Conservation (phyloP, 805 yeast genomes). For the Candida qinlingensis region DNA sequence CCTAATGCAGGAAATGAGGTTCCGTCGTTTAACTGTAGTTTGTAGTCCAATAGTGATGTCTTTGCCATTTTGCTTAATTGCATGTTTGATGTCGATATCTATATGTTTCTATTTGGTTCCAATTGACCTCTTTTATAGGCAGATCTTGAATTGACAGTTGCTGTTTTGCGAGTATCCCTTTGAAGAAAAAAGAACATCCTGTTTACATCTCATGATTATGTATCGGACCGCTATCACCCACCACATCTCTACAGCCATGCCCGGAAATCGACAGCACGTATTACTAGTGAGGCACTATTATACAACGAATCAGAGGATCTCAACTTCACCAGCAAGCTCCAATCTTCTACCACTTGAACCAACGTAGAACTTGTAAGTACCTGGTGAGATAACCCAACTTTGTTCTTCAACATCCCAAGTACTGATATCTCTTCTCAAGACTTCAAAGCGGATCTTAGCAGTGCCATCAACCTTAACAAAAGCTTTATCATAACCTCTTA, state of each 20-base stretch:
- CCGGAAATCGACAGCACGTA: background rate
- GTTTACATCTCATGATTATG: too few species aligned
- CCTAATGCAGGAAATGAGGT: slow-evolving; percentile 60
- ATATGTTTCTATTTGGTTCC: too few species aligned
- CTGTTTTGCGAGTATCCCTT: background rate
- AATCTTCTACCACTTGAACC: slow-evolving; percentile 44
- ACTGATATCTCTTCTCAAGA: slow-evolving; percentile 48
- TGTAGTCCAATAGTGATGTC: slow-evolving; percentile 18
- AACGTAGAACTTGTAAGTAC: slow-evolving; percentile 46
- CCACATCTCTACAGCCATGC: too few species aligned
- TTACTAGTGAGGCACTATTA: background rate
- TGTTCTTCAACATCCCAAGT: slow-evolving; percentile 51
- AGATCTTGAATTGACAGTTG: too few species aligned
- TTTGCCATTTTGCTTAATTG: background rate
- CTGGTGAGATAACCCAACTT: slow-evolving; percentile 55
- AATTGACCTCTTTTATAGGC: too few species aligned
- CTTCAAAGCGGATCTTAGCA: slow-evolving; percentile 34
- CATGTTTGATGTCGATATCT: too few species aligned
- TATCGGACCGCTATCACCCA: too few species aligned
- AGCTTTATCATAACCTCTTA: slow-evolving; percentile 56
- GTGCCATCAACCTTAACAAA: slow-evolving; percentile 37
- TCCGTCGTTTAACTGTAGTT: slow-evolving; percentile 46
- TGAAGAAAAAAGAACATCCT: too few species aligned
- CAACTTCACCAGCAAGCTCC: slow-evolving; percentile 38
- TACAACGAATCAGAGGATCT: slow-evolving; percentile 13